Percentiles rank a stretch among this genome's conserved stretches.
phyloP scores from a whole-genome alignment of 2,329 filamentous ascomycete species.

The Xylaria sp. region DNA sequence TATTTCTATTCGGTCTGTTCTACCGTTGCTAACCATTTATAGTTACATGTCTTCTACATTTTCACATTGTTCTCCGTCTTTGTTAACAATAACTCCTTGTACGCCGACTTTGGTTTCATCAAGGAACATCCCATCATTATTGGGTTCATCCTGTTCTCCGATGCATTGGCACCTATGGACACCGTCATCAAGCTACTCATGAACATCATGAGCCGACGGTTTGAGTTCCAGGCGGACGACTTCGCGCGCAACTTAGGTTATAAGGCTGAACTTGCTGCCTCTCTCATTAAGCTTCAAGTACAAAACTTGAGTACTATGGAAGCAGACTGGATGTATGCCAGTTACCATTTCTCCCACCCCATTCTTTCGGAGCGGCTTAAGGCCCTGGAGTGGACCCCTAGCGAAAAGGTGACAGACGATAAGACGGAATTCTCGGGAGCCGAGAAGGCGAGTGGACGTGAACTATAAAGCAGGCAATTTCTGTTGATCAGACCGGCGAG shows the following conservation, averaged over 20 bases:
- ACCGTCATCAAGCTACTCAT: slow-evolving; percentile 92
- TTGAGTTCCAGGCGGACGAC: slow-evolving; percentile 93
- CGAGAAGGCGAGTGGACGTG: slow-evolving; percentile 75
- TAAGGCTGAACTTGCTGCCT: slow-evolving; percentile 78
- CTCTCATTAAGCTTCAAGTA: slow-evolving; percentile 95
- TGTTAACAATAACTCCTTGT: slow-evolving; percentile 92
- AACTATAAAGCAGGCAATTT: slow-evolving; percentile 45
- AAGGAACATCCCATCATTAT: slow-evolving; percentile 88
- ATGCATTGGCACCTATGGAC: slow-evolving; percentile 93
- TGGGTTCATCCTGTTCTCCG: slow-evolving; percentile 96
- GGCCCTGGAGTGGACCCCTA: slow-evolving; percentile 85
- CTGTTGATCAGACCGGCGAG: neutral
- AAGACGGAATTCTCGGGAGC: slow-evolving; percentile 57
- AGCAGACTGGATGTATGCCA: slow-evolving; percentile 97
- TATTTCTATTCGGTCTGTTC: neutral
- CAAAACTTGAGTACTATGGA: slow-evolving; percentile 99
- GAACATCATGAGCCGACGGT: slow-evolving; percentile 93
- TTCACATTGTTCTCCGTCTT: slow-evolving; percentile 97
- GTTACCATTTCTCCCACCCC: slow-evolving; percentile 98
- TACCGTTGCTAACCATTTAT: slow-evolving; percentile 40
- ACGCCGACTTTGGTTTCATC: slow-evolving; percentile 88
- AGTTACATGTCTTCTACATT: slow-evolving; percentile 95
- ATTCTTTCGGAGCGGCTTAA: slow-evolving; percentile 92
- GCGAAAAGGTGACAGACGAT: slow-evolving; percentile 58
- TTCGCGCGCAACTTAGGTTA: slow-evolving; percentile 89